Percentiles rank a stretch among this genome's conserved stretches.
Conservation (phyloP, 1,139 yeast species). For the Geotrichum reessii region DNA sequence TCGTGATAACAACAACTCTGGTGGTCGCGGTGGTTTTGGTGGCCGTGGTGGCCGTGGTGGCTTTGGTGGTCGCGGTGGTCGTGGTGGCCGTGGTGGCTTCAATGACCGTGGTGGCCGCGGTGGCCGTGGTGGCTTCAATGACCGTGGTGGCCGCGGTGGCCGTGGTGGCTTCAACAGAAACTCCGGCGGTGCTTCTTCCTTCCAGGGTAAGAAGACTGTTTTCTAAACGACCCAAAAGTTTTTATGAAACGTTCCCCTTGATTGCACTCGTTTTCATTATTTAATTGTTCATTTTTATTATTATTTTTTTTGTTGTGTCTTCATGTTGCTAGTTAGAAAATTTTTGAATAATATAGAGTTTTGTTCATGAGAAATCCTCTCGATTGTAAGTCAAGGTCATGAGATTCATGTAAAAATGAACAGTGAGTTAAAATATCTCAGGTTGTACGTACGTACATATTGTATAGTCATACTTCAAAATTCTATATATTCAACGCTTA, state of each 20-base stretch:
- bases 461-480: too few species aligned
- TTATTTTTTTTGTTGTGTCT: neutral
- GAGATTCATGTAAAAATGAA: neutral
- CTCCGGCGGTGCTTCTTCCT: conserved; percentile 15
- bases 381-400: neutral
- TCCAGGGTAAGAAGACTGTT: conserved; percentile 17
- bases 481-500: too few species aligned
- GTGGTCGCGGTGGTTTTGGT: conserved; percentile 34
- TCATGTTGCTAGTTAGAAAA: neutral
- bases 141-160: conserved; percentile 8
- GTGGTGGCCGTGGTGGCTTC: conserved; percentile 1
- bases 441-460: too few species aligned
- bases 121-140: neutral
- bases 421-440: neutral
- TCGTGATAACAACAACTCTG: conserved; percentile 45
- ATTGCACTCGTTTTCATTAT: neutral
- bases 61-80: neutral
- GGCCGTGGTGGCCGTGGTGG: conserved; percentile 36
- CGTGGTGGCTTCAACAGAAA: conserved; percentile 5
- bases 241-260: neutral
- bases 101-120: conserved; percentile 2
- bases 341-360: neutral
- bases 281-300: neutral
- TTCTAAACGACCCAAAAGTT: conserved; percentile 5
- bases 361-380: neutral